Percentiles rank a stretch among this genome's conserved stretches.
phyloP scores from a whole-genome alignment of 495 filamentous ascomycete genomes.

The Xylaria longipes region DNA sequence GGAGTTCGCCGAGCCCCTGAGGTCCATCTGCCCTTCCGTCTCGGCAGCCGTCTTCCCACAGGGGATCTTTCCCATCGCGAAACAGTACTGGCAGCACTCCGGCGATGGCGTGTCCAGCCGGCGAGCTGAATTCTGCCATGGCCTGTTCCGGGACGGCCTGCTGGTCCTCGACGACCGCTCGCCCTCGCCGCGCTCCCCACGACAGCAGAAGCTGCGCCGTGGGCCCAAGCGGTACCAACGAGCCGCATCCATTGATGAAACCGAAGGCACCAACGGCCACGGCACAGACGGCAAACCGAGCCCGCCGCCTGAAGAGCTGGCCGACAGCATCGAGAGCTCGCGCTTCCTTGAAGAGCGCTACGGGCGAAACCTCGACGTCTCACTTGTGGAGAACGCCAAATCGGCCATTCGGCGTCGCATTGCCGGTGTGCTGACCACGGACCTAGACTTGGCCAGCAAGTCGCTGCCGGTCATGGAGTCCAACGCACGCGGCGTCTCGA shows the following conservation, averaged over 20 bases:
- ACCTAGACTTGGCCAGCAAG: constrained; percentile 64
- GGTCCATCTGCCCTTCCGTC: constrained; percentile 54
- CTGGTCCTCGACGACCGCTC: constrained; percentile 61
- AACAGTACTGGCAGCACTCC: constrained; percentile 94
- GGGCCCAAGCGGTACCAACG: constrained; percentile 78
- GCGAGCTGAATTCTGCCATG: constrained; percentile 85
- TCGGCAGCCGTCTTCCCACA: constrained; percentile 76
- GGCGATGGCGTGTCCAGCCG: constrained; percentile 95
- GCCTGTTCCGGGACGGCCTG: constrained; percentile 71
- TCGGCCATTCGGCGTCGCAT: constrained; percentile 85
- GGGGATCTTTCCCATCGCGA: constrained; percentile 70
- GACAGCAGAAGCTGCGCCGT: constrained; percentile 58
- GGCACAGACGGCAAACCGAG: constrained; percentile 21
- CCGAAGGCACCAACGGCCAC: constrained; percentile 21
- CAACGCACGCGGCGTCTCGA: constrained; percentile 64
- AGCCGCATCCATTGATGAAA: constrained; percentile 56
- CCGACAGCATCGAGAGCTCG: constrained; percentile 66
- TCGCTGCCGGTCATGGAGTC: constrained; percentile 46
- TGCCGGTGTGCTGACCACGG: constrained; percentile 79
- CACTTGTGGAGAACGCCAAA: constrained; percentile 80
- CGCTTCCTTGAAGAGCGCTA: constrained; percentile 95
- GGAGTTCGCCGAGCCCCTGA: constrained; percentile 54
- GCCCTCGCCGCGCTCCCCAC: constrained; percentile 26
- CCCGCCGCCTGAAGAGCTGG: constrained; percentile 36
- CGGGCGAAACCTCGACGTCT: constrained; percentile 84